Evolutionary conservation across 2,329 filamentous ascomycete species (phyloP), one percentile per base, ranked within the genome.

Genomic region (Penicillium expansum): DNA sequence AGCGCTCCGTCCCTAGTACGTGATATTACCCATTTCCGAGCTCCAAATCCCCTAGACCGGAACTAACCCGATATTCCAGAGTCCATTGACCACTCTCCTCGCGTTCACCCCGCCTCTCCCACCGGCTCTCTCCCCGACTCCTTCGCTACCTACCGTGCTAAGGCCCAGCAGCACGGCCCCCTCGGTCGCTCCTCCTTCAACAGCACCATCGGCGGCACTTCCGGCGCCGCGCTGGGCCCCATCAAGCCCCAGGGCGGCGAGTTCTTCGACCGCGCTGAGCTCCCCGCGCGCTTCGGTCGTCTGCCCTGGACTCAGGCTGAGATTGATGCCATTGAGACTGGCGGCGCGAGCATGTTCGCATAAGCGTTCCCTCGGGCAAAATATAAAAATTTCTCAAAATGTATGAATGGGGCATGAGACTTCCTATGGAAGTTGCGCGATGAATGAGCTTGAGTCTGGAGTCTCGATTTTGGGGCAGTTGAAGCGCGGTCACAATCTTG

Each of bases 251-350:
- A 83, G 58, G 77, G 85, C 69, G 93, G 93, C 66, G 80, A 91
- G 74, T 91, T 83, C 76, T 97, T 96, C 73, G 94, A 97, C 76
- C 86, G 92, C 67, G 90, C 86, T 66, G 90, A 99, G 78, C 86
- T 99, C 24, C 93, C 94, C 18, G 74, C 81, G 61, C 86, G 93
- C 68, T 99, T 97, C 84, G 86, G 87, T 70, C 84, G 91, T 63
- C 79, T 84, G 48, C 83, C 86, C 13, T 89, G 92, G 77, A 87
- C 84, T 37, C 77, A 87, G 66, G 86, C 87, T 42, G 94, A 99
- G 83, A 99, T 99, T 59, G 94, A 97, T 76, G 92, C 92, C 22
- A 84, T 99, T 70, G 92, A 97, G 84, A 94, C 91, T 55, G 94
- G 92, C 54, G 94, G 94, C 56, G 94, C 93, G 33, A 88, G 84